These are phyloP conservation scores for Spencermartinsiella europaea DNA, from an alignment of 805 yeast species.

Conservation along the genomic window DNA sequence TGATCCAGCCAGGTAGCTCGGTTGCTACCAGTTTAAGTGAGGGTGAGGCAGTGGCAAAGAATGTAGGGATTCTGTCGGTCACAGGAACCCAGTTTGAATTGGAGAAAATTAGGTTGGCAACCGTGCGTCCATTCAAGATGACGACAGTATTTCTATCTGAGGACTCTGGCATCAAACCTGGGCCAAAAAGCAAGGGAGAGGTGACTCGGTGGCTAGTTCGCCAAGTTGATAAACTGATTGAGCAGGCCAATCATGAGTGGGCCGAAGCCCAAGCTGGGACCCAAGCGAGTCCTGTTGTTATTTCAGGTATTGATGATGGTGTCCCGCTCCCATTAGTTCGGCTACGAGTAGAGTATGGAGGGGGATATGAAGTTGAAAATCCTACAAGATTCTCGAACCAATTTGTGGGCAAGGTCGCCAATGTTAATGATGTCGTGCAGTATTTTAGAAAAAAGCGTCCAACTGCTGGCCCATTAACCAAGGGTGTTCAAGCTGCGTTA, in stretches of 20 bases:
- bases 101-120: conserved; percentile 57
- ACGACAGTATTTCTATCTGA: conserved; percentile 52
- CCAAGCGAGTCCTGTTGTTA: neutral
- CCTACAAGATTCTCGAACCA: conserved; percentile 82
- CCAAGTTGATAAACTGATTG: conserved; percentile 51
- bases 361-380: conserved; percentile 88
- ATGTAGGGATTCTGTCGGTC: conserved; percentile 65
- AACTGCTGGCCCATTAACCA: neutral
- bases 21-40: conserved; percentile 86
- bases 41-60: conserved; percentile 71
- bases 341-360: conserved; percentile 80
- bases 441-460: conserved; percentile 48
- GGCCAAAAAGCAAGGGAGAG: conserved; percentile 52
- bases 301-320: conserved; percentile 23
- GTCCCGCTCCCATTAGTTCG: conserved; percentile 75
- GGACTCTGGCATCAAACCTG: conserved; percentile 53
- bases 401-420: conserved; percentile 88
- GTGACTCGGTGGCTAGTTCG: conserved; percentile 52
- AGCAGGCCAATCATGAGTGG: conserved; percentile 51
- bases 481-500: neutral
- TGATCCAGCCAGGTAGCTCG: conserved; percentile 89
- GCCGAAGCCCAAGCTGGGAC: conserved; percentile 21
- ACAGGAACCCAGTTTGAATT: conserved; percentile 51
- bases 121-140: conserved; percentile 82
- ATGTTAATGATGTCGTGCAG: conserved; percentile 77